phyloP scores from a whole-genome alignment of 2,329 filamentous ascomycete genomes.

The Colletotrichum sansevieriae region DNA sequence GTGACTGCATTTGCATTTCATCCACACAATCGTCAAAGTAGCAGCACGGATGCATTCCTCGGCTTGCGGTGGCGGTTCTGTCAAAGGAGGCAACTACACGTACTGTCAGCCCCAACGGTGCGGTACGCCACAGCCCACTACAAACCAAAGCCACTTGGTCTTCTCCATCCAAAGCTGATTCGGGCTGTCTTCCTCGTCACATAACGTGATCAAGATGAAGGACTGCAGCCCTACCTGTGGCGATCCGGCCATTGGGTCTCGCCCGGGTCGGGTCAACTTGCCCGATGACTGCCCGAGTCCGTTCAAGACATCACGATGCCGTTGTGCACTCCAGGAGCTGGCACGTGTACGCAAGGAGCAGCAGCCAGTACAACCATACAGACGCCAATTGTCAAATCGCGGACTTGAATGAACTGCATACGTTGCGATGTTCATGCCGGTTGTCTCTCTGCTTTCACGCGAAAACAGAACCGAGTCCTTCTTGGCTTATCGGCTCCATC shows the following conservation, averaged over 20 bases:
- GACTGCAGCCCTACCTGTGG: constrained; percentile 36
- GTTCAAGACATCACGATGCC: constrained; percentile 22
- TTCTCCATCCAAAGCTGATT: not conserved
- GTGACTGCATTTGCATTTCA: constrained; percentile 19
- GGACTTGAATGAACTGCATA: not conserved
- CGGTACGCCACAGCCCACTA: not conserved
- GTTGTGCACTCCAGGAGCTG: constrained; percentile 8
- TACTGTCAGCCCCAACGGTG: constrained; percentile 8
- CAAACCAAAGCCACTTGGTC: constrained; percentile 15
- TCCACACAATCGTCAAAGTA: not conserved
- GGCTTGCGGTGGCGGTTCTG: constrained; percentile 22
- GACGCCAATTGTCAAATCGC: constrained; percentile 19
- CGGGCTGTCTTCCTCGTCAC: constrained; percentile 9
- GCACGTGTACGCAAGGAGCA: constrained; percentile 27
- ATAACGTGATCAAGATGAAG: constrained; percentile 26
- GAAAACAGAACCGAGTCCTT: not conserved
- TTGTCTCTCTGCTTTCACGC: constrained; percentile 4
- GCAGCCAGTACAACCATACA: constrained; percentile 28
- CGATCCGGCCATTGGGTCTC: constrained; percentile 4
- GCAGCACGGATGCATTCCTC: constrained; percentile 11
- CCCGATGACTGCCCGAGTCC: constrained; percentile 7
- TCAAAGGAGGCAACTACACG: not conserved
- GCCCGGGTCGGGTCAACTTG: constrained; percentile 23
- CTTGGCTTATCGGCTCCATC: not conserved
- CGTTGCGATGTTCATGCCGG: not conserved